These are phyloP conservation scores for Daedalea quercina DNA, from an alignment of 768 basidiomycete species.

Conservation along the genomic window DNA sequence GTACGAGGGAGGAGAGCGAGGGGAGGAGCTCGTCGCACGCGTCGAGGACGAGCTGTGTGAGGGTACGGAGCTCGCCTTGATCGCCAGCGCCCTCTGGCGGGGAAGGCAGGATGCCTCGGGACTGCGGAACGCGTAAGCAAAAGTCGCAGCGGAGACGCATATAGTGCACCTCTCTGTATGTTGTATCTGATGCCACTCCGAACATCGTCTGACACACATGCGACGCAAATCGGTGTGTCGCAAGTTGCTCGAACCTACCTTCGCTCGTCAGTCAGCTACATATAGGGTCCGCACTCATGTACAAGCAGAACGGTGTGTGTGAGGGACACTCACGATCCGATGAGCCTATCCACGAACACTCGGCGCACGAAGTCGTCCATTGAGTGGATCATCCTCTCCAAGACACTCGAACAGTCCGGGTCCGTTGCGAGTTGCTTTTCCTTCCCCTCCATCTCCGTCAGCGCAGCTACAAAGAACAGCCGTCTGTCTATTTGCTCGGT, in stretches of 20 bases:
- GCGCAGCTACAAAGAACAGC: constrained; percentile 39
- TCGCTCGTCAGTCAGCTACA: constrained; percentile 7
- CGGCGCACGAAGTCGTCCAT: constrained; percentile 96
- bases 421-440: constrained; percentile 90
- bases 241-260: constrained; percentile 53
- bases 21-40: constrained; percentile 72
- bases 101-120: constrained; percentile 45
- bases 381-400: constrained; percentile 86
- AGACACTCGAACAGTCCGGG: constrained; percentile 83
- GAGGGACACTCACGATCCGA: constrained; percentile 68
- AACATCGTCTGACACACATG: constrained; percentile 94
- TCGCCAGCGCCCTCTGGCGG: constrained; percentile 34
- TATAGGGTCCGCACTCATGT: neutral
- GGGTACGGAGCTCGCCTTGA: constrained; percentile 58
- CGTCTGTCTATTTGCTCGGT: constrained; percentile 10
- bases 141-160: neutral
- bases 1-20: constrained; percentile 54
- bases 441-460: constrained; percentile 80
- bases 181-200: constrained; percentile 53
- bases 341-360: constrained; percentile 82
- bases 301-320: neutral
- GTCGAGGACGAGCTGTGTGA: constrained; percentile 59
- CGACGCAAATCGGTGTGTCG: constrained; percentile 84
- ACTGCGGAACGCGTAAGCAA: constrained; percentile 27
- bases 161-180: constrained; percentile 57